Conservation (phyloP, 495 filamentous ascomycete species). For the Hyaloscypha bicolor region DNA sequence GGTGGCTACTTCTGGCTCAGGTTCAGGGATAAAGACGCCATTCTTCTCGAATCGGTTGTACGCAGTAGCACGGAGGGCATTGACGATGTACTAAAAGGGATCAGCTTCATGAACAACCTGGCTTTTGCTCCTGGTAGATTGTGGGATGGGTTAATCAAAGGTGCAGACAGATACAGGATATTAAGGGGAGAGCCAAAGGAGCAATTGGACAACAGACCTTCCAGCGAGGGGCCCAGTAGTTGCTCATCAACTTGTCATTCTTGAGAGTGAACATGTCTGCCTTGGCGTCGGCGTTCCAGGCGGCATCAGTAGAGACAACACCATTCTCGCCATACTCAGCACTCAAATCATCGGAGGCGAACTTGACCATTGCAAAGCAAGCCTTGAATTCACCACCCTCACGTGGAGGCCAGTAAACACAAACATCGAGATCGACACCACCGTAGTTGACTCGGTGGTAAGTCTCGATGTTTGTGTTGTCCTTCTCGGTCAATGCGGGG, state of each 20-base stretch:
- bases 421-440: conserved; percentile 12
- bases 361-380: conserved; percentile 11
- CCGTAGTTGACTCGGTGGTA: conserved; percentile 10
- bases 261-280: conserved; percentile 14
- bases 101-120: not conserved
- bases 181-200: not conserved
- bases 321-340: not conserved
- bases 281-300: conserved; percentile 2
- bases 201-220: conserved; percentile 5
- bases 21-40: conserved; percentile 3
- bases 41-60: conserved; percentile 10
- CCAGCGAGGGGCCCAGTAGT: conserved; percentile 19
- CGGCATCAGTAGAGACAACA: conserved; percentile 4
- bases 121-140: too few species aligned
- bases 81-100: conserved; percentile 5
- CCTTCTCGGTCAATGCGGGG: not conserved
- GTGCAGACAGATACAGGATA: not conserved
- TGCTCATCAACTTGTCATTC: conserved; percentile 1
- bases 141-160: too few species aligned
- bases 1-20: not conserved
- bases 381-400: conserved; percentile 5
- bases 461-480: not conserved
- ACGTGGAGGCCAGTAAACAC: conserved; percentile 13
- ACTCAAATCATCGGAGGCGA: conserved; percentile 1
- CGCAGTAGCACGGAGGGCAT: not conserved